Conservation (phyloP, 2,329 filamentous ascomycete genomes). For the Pseudogymnoascus sp. region DNA sequence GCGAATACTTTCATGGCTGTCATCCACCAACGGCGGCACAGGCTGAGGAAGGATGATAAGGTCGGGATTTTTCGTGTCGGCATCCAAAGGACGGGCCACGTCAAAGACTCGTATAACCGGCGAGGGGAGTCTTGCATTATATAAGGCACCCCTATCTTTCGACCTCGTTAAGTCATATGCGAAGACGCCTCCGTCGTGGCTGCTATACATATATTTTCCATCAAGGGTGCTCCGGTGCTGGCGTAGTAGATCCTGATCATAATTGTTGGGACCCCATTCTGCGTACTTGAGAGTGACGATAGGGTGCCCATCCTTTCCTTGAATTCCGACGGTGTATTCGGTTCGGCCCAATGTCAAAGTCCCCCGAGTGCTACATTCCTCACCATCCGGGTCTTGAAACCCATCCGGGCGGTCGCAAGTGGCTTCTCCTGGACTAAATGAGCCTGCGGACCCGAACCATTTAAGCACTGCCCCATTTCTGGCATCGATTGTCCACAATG, state of each 20-base stretch:
- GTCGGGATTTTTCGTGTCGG: slow-evolving; percentile 58
- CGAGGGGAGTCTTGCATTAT: slow-evolving; percentile 60
- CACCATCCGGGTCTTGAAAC: slow-evolving; percentile 46
- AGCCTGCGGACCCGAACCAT: slow-evolving; percentile 69
- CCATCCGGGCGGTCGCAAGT: slow-evolving; percentile 55
- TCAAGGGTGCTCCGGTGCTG: slow-evolving; percentile 78
- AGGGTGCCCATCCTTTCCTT: slow-evolving; percentile 62
- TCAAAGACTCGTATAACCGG: slow-evolving; percentile 87
- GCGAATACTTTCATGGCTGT: slow-evolving; percentile 43
- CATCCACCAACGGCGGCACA: slow-evolving; percentile 45
- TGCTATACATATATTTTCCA: slow-evolving; percentile 78
- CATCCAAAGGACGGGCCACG: slow-evolving; percentile 64
- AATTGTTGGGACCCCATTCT: slow-evolving; percentile 91
- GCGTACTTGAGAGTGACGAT: slow-evolving; percentile 88
- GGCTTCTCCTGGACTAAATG: slow-evolving; percentile 32
- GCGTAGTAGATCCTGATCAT: slow-evolving; percentile 74
- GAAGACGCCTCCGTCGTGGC: slow-evolving; percentile 75
- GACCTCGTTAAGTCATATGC: slow-evolving; percentile 61
- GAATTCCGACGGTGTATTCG: slow-evolving; percentile 83
- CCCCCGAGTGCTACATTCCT: slow-evolving; percentile 71
- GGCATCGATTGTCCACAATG: slow-evolving; percentile 81
- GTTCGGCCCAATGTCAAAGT: slow-evolving; percentile 77
- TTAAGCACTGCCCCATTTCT: slow-evolving; percentile 73
- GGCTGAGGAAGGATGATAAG: slow-evolving; percentile 84
- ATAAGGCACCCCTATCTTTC: slow-evolving; percentile 38